phyloP scores from a whole-genome alignment of 768 basidiomycete genomes.

The Lactifluus subvellereus region DNA sequence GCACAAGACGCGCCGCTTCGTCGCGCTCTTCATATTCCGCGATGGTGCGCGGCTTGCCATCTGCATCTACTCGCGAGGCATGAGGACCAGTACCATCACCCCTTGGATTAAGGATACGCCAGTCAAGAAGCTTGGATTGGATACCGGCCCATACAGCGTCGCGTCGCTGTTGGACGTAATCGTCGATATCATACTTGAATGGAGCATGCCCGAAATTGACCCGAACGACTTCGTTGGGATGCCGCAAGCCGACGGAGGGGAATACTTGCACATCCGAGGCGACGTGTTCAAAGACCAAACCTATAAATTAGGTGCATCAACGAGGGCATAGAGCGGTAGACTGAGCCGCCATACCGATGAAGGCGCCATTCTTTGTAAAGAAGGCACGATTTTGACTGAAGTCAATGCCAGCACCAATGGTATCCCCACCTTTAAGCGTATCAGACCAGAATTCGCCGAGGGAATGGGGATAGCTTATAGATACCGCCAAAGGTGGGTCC shows the following conservation, averaged over 20 bases:
- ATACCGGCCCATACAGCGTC: slow-evolving; percentile 63
- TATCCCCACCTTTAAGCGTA: slow-evolving; percentile 60
- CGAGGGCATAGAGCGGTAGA: slow-evolving; percentile 7
- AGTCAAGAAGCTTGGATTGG: slow-evolving; percentile 49
- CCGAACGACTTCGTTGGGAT: slow-evolving; percentile 67
- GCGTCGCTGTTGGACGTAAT: slow-evolving; percentile 69
- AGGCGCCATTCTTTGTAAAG: slow-evolving; percentile 82
- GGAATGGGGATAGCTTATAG: slow-evolving; percentile 27
- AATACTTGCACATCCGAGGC: slow-evolving; percentile 63
- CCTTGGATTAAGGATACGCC: slow-evolving; percentile 32
- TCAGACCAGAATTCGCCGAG: slow-evolving; percentile 16
- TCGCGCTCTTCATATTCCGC: slow-evolving; percentile 32
- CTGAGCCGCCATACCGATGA: slow-evolving; percentile 45
- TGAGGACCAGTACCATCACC: slow-evolving; percentile 1
- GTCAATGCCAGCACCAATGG: slow-evolving; percentile 90
- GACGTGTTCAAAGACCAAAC: slow-evolving; percentile 65
- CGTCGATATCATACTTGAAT: slow-evolving; percentile 89
- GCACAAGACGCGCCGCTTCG: slow-evolving; percentile 60
- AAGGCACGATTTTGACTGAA: slow-evolving; percentile 76
- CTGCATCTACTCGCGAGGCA: slow-evolving; percentile 30
- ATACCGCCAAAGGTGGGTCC: slow-evolving; percentile 78
- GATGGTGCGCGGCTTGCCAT: slow-evolving; percentile 41
- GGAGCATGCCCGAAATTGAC: slow-evolving; percentile 85
- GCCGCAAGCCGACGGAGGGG: slow-evolving; percentile 85
- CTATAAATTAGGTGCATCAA: slow-evolving; percentile 34